A percentile compares a stretch with the other conserved stretches of the same genome.
Conservation (phyloP, 768 basidiomycete species). For the Psilocybe tampanensis region DNA sequence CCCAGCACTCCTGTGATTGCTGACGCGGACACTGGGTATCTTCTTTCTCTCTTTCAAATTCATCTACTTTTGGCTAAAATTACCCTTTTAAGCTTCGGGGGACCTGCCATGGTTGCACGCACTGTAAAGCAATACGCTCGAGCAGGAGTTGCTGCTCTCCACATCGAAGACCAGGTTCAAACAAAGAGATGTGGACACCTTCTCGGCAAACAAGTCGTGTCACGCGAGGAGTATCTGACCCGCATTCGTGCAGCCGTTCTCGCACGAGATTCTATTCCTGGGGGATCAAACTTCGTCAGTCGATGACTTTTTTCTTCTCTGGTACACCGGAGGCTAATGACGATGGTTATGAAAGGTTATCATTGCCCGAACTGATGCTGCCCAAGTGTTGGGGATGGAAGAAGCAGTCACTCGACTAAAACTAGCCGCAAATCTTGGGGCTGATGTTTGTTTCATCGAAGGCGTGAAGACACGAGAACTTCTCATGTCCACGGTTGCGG, state of each 20-base stretch:
- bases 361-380: constrained; percentile 77
- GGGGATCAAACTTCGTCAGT: constrained; percentile 69
- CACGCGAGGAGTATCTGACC: constrained; percentile 72
- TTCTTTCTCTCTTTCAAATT: not conserved
- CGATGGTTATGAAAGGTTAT: constrained; percentile 48
- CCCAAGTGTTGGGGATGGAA: constrained; percentile 79
- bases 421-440: constrained; percentile 72
- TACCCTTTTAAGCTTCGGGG: constrained; percentile 52
- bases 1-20: constrained; percentile 74
- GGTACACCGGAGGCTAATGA: not conserved
- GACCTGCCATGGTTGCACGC: constrained; percentile 72
- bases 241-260: constrained; percentile 79
- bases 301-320: not conserved
- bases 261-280: constrained; percentile 76
- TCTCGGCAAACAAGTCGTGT: constrained; percentile 79
- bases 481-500: constrained; percentile 62
- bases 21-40: constrained; percentile 76
- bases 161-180: constrained; percentile 83
- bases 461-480: constrained; percentile 72
- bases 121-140: constrained; percentile 69
- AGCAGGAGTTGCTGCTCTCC: constrained; percentile 71
- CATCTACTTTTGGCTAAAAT: not conserved
- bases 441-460: constrained; percentile 83
- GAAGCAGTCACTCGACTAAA: constrained; percentile 68
- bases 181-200: constrained; percentile 81